Evolutionary conservation across 2,329 filamentous ascomycete species (phyloP).

Genomic region (Paecilomyces sp.): DNA sequence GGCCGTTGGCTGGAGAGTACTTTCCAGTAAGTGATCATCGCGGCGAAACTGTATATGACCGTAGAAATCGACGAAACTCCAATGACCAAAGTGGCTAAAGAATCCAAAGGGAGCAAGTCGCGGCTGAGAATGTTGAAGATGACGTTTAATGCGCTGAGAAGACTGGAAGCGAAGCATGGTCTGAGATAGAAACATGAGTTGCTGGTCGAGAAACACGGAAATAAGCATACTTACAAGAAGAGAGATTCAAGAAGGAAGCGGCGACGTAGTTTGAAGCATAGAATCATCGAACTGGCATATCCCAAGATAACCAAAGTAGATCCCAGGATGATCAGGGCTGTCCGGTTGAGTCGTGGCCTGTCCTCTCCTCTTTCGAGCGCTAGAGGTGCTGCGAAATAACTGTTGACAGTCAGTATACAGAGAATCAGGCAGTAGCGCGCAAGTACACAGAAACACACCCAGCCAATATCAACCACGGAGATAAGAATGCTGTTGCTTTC

Average conservation of each 20-base stretch:
- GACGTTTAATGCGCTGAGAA: slow-evolving; percentile 26
- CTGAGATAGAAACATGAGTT: background rate
- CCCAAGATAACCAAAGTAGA: slow-evolving; percentile 18
- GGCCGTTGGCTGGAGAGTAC: slow-evolving; percentile 5
- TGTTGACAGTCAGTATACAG: slow-evolving; percentile 4
- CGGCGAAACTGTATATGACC: slow-evolving; percentile 18
- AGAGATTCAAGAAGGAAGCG: slow-evolving; percentile 21
- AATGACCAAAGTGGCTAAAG: slow-evolving; percentile 18
- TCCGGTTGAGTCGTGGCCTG: slow-evolving; percentile 13
- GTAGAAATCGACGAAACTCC: slow-evolving; percentile 20
- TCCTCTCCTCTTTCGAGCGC: slow-evolving; percentile 16
- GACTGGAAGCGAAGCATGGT: slow-evolving; percentile 18
- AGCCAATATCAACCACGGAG: slow-evolving; percentile 19
- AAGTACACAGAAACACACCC: slow-evolving; percentile 15
- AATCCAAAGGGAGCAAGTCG: slow-evolving; percentile 17
- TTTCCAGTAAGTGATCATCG: slow-evolving; percentile 18
- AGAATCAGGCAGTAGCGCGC: background rate
- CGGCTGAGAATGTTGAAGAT: slow-evolving; percentile 25
- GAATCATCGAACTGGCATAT: slow-evolving; percentile 17
- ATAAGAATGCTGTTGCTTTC: slow-evolving; percentile 17
- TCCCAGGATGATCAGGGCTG: slow-evolving; percentile 17
- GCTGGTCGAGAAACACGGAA: background rate
- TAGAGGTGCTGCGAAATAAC: slow-evolving; percentile 23
- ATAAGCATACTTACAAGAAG: slow-evolving; percentile 20
- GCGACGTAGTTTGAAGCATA: slow-evolving; percentile 18